Conservation (phyloP, 2,329 filamentous ascomycete genomes). For the Elsinoe ampelina region DNA sequence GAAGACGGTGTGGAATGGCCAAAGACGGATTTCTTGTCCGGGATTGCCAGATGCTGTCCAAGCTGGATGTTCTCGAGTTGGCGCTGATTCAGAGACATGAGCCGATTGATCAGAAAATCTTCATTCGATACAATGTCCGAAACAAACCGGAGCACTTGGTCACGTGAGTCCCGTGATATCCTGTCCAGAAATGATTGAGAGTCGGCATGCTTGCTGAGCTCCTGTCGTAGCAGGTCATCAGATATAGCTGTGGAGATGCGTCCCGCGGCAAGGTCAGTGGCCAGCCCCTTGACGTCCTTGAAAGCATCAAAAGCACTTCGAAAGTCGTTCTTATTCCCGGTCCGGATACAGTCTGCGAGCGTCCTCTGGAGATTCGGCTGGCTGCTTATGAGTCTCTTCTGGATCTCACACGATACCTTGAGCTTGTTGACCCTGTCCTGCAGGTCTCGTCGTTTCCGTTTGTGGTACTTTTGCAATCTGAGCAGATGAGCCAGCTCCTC, state of each 20-base stretch:
- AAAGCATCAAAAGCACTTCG: conserved; percentile 72
- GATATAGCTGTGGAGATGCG: background rate
- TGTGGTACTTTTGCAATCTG: conserved; percentile 69
- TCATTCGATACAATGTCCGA: conserved; percentile 76
- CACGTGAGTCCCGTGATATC: conserved; percentile 64
- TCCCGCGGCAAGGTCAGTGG: conserved; percentile 44
- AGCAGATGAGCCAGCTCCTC: conserved; percentile 72
- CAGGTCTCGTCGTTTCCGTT: conserved; percentile 66
- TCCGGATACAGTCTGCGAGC: conserved; percentile 67
- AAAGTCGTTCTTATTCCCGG: conserved; percentile 71
- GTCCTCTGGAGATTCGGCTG: conserved; percentile 66
- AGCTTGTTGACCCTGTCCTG: conserved; percentile 64
- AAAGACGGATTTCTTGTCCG: conserved; percentile 77
- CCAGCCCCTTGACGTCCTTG: conserved; percentile 60
- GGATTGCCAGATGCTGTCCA: conserved; percentile 69
- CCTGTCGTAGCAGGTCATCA: conserved; percentile 53
- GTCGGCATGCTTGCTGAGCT: conserved; percentile 38
- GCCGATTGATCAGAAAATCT: conserved; percentile 74
- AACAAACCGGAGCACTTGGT: conserved; percentile 70
- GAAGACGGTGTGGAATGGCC: conserved; percentile 44
- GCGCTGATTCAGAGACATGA: conserved; percentile 63
- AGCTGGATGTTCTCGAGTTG: conserved; percentile 71
- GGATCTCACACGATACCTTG: conserved; percentile 65
- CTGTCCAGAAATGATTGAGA: conserved; percentile 50
- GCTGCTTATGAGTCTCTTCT: conserved; percentile 63